Evolutionary conservation across 1,284 basidiomycete species (phyloP), one percentile per base, ranked within the genome.

Genomic region (Cryptococcus jaspeensis): DNA sequence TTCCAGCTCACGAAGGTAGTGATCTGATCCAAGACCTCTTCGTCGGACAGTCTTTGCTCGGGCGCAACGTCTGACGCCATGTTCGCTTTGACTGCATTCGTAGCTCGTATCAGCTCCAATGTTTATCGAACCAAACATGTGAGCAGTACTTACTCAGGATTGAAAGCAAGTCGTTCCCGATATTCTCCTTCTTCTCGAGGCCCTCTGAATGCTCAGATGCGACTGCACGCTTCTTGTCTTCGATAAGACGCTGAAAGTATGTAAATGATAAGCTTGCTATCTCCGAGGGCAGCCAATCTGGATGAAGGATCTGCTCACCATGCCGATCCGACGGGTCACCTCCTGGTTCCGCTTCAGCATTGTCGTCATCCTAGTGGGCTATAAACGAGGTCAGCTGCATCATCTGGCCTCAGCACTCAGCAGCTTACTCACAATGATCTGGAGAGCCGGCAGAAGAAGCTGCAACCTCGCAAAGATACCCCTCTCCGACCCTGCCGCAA

Each of bases 21-120:
- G 60, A 91, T 87, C 72, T 90, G 88, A 56, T 83, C 87, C 22
- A 86, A 76, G 4, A 87, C 83, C 66, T 90, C 88, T 13, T 80
- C 76, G 44, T 84, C 81, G 15, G 82, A 82, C 80, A 91, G 82
- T 22, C 80, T 79, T 68, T 87, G 82, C 0, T 78, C 77, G 0
- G 80, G 73, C 5, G 77, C 73, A 11, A 85, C 68, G 50, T 86
- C 84, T 9, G 80, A 71, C 0, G 83, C 79, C 63, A 83, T 73
- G 69, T 86, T 87, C 3, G 85, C 85, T 44, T 81, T 82, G 58
- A 88, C 85, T 85, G 40, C 6, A 25, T 32, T 9, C 28, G 28
- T 32, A 32, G 28, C 9, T 4, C 28, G 28, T 32, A 9, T 32
- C 9, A 9, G 28, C n/a, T n/a, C n/a, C n/a, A 12, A 11, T 12